Base-by-base conservation (phyloP, 495 filamentous ascomycete genomes). In the Cryomyces minteri region DNA sequence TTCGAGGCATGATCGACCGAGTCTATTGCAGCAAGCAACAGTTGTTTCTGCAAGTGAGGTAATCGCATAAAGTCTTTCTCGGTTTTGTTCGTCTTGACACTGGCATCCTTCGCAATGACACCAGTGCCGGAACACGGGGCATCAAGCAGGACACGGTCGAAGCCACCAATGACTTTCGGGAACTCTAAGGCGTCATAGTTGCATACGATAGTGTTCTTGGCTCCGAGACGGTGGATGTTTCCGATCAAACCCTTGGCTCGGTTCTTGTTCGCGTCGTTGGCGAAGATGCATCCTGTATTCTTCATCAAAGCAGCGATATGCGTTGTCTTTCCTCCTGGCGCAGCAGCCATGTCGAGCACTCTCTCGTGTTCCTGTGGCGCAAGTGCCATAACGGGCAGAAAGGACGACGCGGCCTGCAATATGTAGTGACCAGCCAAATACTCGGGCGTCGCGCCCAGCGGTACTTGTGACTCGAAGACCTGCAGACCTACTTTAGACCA, bases 401-500 rank as follows among this genome's bases (percentile, higher is more conserved):
- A 98, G 30, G 88, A 95, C 25, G 85, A 90, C 1, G 90, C 90
- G 8, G 90, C 90, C 68, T 96, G 92, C 10, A 96, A 71, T 54
- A 98, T 96, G 67, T 98, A 98, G 58, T 96, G 84, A 25, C 90
- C 90, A 2, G 92, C 87, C 7, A 98, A 72, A 62, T 96, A 96
- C 58, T 98, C 92, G 1, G 90, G 92, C 0, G 92, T 98, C 25
- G 92, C 92, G 67, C 88, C 92, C n/a, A 95, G 73, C 2, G 90
- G 90, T 0, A 96, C 92, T 44, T 78, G 77, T 40, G 80, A 82
- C 56, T 96, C 92, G 63, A 96, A 98, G 31, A 98, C 73, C 60
- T 98, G 90, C 7, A 98, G 71, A 38, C 90, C 90, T 52, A 96
- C 83, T 63, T 98, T 98, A 33, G 84, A 90, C 90, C 90, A 98